A percentile compares a stretch with the other conserved stretches of the same genome.
Conservation (phyloP, 805 yeast genomes). For the Saccharomycopsis javanensis region DNA sequence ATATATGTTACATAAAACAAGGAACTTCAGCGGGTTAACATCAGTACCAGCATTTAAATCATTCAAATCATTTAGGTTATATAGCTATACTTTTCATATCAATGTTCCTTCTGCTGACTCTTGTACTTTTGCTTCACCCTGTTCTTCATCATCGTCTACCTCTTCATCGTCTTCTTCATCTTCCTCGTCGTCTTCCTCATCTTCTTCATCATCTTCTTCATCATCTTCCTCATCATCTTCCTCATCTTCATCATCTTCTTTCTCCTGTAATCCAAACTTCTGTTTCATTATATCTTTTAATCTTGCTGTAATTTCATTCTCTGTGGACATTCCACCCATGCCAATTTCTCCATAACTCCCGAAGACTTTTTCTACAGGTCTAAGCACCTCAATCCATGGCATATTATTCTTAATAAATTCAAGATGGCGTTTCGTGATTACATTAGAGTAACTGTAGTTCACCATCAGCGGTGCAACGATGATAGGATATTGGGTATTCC, state of each 20-base stretch:
- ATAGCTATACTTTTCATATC: no score
- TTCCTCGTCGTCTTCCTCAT: constrained; percentile 32
- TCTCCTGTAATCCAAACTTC: constrained; percentile 54
- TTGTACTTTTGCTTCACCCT: constrained; percentile 38
- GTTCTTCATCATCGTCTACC: constrained; percentile 38
- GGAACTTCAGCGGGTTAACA: neutral
- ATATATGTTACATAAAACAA: neutral
- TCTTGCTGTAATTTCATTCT: constrained; percentile 86
- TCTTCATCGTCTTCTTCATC: constrained; percentile 41
- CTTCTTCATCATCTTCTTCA: constrained; percentile 26
- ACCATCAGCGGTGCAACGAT: constrained; percentile 95
- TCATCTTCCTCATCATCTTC: constrained; percentile 34
- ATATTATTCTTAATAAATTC: constrained; percentile 73
- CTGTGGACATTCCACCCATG: constrained; percentile 99
- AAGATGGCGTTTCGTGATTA: constrained; percentile 78
- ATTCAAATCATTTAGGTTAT: no score
- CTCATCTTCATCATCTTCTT: constrained; percentile 37
- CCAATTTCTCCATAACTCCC: constrained; percentile 95
- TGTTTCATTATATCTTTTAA: constrained; percentile 26
- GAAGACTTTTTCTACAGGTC: constrained; percentile 89
- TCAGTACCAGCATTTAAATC: no score
- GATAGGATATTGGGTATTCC: constrained; percentile 90
- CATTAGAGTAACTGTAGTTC: constrained; percentile 81
- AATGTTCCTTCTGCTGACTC: constrained; percentile 27
- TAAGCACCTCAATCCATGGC: constrained; percentile 91